Evolutionary conservation across 306 rosid species (phyloP), one percentile per base, ranked within the genome.

Genomic region (Pterocarpus macrocarpus): DNA sequence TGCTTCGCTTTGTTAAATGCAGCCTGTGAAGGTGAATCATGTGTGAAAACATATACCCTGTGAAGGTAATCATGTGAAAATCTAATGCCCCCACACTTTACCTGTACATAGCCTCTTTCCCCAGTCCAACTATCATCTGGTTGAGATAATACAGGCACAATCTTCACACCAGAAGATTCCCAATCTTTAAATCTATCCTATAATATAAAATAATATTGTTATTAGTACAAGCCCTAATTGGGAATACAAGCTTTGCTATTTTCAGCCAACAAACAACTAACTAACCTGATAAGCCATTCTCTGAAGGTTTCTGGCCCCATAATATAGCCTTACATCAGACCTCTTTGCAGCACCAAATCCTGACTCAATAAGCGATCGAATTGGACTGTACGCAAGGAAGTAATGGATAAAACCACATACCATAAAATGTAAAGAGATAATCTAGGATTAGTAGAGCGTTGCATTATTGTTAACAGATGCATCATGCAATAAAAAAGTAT

Each of bases 201-300:
- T 76, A 81, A 75, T 10, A 86, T 63, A 43, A 78, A 61, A 47
- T 58, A 85, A 49, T 12, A 28, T 3, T 62, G 59, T 13, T 50
- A 81, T 78, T 61, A 70, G 71, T 63, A 71, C 73, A 76, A 68
- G 76, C 80, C 70, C 71, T 75, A 47, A 75, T 0, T 14, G 22
- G 45, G 69, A 13, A 38, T 13, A 56, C 34, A 74, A 78, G 32
- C n/a, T 34, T 64, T 15, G 64, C 76, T 64, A 41, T 32, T 7
- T 47, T 22, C 71, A 81, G 47, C 52, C 44, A 80, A 71, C 39
- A 68, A 79, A 77, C 9, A 74, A 56, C 62, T 28, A 64, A 78
- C 67, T n/a, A 58, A 95, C 99, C 97, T 92, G 99, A 83, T 95
- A 95, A 69, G 99, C 99, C 98, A 95, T 89, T 84, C 94, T 86